Percentiles rank a stretch among this genome's conserved stretches.
These are phyloP conservation scores for Globisporangium recalcitrans DNA, from an alignment of 352 stramenopile genomes.

Conservation along the genomic window DNA sequence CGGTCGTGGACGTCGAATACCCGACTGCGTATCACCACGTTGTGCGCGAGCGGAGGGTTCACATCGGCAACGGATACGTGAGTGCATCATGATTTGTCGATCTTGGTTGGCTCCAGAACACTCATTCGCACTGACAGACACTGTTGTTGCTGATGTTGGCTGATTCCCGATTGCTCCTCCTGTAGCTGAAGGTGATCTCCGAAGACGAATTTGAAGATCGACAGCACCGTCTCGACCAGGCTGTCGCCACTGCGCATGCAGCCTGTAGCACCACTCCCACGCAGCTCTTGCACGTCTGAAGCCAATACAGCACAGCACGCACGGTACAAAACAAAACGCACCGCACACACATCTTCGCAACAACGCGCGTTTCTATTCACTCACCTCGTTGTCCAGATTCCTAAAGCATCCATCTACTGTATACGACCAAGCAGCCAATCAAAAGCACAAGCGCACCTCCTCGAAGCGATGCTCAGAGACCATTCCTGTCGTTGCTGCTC, in stretches of 20 bases:
- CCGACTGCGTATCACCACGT: slow-evolving; percentile 20
- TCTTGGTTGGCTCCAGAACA: not conserved
- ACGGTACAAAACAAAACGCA: no score
- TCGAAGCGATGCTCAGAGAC: not conserved
- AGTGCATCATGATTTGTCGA: slow-evolving; percentile 3
- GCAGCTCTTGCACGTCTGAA: not conserved
- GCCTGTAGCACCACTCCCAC: not conserved
- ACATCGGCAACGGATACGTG: slow-evolving; percentile 55
- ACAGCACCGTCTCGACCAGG: not conserved
- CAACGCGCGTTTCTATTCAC: not conserved
- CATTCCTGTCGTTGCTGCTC: not conserved
- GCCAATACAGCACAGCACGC: not conserved
- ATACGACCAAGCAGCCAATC: no score
- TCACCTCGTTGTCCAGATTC: not conserved
- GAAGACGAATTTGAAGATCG: slow-evolving; percentile 5
- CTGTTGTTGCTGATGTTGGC: not conserved
- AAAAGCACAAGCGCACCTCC: no score
- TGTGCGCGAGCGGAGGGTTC: slow-evolving; percentile 23
- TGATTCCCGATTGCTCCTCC: not conserved
- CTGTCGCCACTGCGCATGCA: no score
- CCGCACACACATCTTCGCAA: not conserved
- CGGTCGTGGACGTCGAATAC: slow-evolving; percentile 41
- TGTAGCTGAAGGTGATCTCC: slow-evolving; percentile 10
- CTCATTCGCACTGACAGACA: no score
- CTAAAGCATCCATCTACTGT: not conserved